phyloP scores from a whole-genome alignment of 164 flowering plant genomes.

The Nymphaea thermarum region DNA sequence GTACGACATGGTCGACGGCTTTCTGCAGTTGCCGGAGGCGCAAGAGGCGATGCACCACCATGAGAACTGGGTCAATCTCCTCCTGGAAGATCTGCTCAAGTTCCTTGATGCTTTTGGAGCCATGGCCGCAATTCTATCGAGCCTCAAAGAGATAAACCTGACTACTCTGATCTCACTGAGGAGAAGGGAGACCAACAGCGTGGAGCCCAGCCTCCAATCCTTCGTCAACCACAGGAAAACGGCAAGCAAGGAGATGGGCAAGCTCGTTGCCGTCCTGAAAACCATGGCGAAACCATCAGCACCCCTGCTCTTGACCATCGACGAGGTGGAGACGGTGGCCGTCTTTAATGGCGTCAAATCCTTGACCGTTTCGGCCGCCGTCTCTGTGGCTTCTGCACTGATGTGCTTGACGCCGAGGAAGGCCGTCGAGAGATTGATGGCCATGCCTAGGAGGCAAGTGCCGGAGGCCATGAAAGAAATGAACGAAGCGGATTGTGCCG shows the following conservation, averaged over 20 bases:
- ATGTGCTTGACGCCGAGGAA: slow-evolving; percentile 16
- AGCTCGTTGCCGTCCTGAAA: slow-evolving; percentile 20
- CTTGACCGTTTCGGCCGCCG: slow-evolving; percentile 28
- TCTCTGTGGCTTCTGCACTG: slow-evolving; percentile 11
- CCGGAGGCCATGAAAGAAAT: slow-evolving; percentile 31
- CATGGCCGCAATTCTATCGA: slow-evolving; percentile 34
- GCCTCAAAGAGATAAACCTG: slow-evolving; percentile 34
- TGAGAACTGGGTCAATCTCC: slow-evolving; percentile 31
- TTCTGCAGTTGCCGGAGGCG: slow-evolving; percentile 47
- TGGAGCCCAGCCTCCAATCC: slow-evolving; percentile 16
- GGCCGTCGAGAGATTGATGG: slow-evolving; percentile 12
- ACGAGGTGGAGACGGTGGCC: slow-evolving; percentile 22
- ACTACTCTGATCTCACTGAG: slow-evolving; percentile 46
- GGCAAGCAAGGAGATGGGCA: slow-evolving; percentile 30
- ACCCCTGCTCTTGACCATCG: slow-evolving; percentile 1
- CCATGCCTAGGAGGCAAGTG: slow-evolving; percentile 14
- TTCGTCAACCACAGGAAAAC: slow-evolving; percentile 24
- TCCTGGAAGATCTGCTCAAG: slow-evolving; percentile 50
- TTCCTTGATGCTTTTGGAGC: slow-evolving; percentile 59
- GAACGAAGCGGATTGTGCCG: slow-evolving; percentile 11
- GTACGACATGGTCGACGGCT: slow-evolving; percentile 35
- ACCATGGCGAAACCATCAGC: slow-evolving; percentile 1
- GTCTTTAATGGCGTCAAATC: slow-evolving; percentile 26
- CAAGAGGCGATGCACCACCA: slow-evolving; percentile 35
- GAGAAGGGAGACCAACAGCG: slow-evolving; percentile 15